Evolutionary conservation across 73 alveolate genomes (phyloP).

Genomic region (Blepharisma stoltei): DNA sequence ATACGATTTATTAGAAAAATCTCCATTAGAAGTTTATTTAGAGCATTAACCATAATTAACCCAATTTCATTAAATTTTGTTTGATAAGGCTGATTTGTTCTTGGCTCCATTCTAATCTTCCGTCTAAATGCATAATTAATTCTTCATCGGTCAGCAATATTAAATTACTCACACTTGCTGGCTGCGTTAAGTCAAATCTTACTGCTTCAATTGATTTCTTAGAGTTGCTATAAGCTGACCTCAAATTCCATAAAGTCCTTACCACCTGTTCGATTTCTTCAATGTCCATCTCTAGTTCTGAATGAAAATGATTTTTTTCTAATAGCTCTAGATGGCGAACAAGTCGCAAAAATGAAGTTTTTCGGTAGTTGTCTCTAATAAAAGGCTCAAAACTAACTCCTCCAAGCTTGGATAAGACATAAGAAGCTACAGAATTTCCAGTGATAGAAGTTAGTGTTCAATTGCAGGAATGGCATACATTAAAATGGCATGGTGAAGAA

Average conservation of each 20-base stretch:
- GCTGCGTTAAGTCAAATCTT: constrained; percentile 37
- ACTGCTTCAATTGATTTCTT: constrained; percentile 21
- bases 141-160: constrained; percentile 37
- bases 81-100: background rate
- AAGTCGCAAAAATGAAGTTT: constrained; percentile 26
- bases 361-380: background rate
- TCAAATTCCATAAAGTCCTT: constrained; percentile 30
- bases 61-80: background rate
- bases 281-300: constrained; percentile 32
- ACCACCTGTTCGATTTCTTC: constrained; percentile 29
- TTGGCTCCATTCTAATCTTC: background rate
- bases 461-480: too few species aligned
- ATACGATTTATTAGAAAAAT: too few species aligned
- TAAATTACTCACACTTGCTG: constrained; percentile 19
- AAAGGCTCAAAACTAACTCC: constrained; percentile 32
- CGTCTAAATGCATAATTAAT: constrained; percentile 11
- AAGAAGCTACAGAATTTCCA: constrained; percentile 66
- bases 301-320: background rate
- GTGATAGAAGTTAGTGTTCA: constrained; percentile 69
- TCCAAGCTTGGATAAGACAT: constrained; percentile 34
- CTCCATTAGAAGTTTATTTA: too few species aligned
- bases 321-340: background rate
- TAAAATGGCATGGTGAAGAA: too few species aligned
- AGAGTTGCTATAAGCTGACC: constrained; percentile 8
- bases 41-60: too few species aligned